These are phyloP conservation scores for Metarhizium sp. DNA, from an alignment of 2,329 filamentous ascomycete genomes.

Conservation along the genomic window DNA sequence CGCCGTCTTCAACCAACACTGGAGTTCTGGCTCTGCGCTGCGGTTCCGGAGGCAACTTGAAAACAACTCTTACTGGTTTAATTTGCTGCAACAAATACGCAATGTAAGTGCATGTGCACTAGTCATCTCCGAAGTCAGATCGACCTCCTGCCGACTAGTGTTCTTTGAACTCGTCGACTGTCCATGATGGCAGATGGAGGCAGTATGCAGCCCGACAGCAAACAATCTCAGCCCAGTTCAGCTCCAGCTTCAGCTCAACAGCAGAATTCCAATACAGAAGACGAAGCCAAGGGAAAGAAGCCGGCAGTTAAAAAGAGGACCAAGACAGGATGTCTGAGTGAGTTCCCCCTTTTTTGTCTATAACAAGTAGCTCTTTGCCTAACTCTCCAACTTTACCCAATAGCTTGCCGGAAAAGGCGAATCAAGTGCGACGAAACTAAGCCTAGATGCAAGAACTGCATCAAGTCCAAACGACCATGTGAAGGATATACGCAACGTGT, in stretches of 20 bases:
- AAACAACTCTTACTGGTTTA: background rate
- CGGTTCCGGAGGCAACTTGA: background rate
- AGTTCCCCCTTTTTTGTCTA: conserved; percentile 22
- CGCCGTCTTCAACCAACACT: background rate
- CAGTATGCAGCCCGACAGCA: conserved; percentile 6
- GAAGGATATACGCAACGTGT: conserved; percentile 78
- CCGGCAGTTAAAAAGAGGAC: conserved; percentile 57
- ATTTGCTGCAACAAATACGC: background rate
- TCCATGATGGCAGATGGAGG: conserved; percentile 2
- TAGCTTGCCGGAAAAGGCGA: conserved; percentile 83
- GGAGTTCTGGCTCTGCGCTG: background rate
- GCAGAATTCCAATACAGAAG: conserved; percentile 26
- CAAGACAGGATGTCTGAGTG: conserved; percentile 88
- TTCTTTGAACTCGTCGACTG: background rate
- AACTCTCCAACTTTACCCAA: conserved; percentile 14
- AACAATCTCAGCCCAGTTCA: conserved; percentile 15
- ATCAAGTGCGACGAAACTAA: conserved; percentile 96
- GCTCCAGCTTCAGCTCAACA: conserved; percentile 19
- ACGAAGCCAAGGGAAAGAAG: conserved; percentile 37
- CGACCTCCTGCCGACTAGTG: background rate
- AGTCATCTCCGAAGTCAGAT: background rate
- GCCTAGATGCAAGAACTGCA: conserved; percentile 73
- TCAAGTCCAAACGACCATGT: conserved; percentile 75
- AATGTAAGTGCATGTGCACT: conserved; percentile 9
- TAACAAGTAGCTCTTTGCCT: background rate